These are phyloP conservation scores for Colletotrichum graminicola DNA, from an alignment of 2,329 filamentous ascomycete genomes.

Conservation along the genomic window DNA sequence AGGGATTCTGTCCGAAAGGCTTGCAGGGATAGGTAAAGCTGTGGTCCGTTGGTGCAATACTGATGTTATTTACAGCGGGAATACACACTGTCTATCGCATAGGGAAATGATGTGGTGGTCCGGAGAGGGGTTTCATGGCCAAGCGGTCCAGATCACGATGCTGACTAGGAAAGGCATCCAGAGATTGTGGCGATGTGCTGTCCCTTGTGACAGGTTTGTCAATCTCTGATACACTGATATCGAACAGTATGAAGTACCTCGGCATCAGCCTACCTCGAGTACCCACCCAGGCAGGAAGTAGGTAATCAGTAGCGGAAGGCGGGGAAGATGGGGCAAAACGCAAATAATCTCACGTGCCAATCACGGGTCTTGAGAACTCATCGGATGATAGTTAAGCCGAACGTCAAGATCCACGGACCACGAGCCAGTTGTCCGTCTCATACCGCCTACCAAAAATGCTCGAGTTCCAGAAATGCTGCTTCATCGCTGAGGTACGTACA, in stretches of 20 bases:
- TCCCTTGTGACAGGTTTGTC: not conserved
- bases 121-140: not conserved
- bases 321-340: not conserved
- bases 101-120: not conserved
- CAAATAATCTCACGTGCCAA: not conserved
- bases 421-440: not conserved
- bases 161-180: not conserved
- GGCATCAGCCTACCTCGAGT: constrained; percentile 13
- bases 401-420: not conserved
- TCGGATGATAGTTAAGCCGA: not conserved
- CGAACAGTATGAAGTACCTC: constrained; percentile 1
- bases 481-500: not conserved
- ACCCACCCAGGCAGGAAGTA: not conserved
- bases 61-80: too few species aligned
- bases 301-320: not conserved
- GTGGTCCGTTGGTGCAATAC: too few species aligned
- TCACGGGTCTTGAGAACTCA: too few species aligned
- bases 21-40: not conserved
- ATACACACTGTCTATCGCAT: not conserved
- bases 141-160: not conserved
- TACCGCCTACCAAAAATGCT: not conserved
- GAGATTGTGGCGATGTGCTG: not conserved
- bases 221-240: not conserved
- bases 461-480: not conserved
- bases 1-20: not conserved